Percentiles rank a stretch among this genome's conserved stretches.
These are phyloP conservation scores for Butyriboletus loyo DNA, from an alignment of 768 basidiomycete genomes.

Conservation along the genomic window DNA sequence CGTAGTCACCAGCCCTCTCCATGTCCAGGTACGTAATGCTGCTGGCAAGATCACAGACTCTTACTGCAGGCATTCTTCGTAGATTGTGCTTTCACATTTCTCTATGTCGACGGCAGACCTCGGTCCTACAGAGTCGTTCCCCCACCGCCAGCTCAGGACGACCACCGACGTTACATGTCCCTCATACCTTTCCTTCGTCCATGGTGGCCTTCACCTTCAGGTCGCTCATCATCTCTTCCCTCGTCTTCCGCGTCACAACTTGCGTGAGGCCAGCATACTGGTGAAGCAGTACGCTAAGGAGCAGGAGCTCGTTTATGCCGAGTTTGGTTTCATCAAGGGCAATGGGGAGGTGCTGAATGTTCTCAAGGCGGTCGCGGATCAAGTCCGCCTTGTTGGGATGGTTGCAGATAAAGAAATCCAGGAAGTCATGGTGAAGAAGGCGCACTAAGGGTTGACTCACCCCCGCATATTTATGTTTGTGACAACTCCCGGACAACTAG, in stretches of 20 bases:
- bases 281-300: conserved; percentile 89
- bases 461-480: background rate
- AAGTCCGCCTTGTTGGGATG: conserved; percentile 74
- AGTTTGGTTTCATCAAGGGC: conserved; percentile 87
- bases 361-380: conserved; percentile 80
- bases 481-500: background rate
- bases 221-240: conserved; percentile 98
- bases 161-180: conserved; percentile 94
- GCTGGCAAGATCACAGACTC: background rate
- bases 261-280: conserved; percentile 73
- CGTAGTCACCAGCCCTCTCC: conserved; percentile 82
- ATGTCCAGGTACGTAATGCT: conserved; percentile 72
- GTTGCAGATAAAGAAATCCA: conserved; percentile 77
- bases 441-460: conserved; percentile 1
- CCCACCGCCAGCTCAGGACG: conserved; percentile 93
- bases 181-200: conserved; percentile 78
- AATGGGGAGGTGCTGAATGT: conserved; percentile 84
- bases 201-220: conserved; percentile 97
- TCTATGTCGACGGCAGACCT: conserved; percentile 91
- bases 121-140: conserved; percentile 88
- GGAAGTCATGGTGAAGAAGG: conserved; percentile 56
- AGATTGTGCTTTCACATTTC: conserved; percentile 98
- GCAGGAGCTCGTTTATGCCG: conserved; percentile 81
- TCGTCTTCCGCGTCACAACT: conserved; percentile 89
- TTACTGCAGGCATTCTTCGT: conserved; percentile 7